Percentiles rank a stretch among this genome's conserved stretches.
Evolutionary conservation across 495 filamentous ascomycete genomes (phyloP).

Genomic region (Neurospora pannonica): DNA sequence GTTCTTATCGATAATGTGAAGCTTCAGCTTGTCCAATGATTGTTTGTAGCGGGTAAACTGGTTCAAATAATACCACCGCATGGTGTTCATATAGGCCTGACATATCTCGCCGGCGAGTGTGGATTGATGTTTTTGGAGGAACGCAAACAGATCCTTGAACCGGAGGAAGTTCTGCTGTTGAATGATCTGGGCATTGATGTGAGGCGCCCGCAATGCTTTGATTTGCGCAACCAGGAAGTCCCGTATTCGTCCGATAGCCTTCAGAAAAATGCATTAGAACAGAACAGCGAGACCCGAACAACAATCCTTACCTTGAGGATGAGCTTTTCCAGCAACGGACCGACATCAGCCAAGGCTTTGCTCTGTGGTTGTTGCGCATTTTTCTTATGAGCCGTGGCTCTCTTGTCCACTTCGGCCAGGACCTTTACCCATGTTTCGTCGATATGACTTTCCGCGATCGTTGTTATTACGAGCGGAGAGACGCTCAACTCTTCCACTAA

Average conservation of each 20-base stretch:
- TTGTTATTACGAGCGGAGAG: constrained; percentile 68
- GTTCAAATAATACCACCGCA: constrained; percentile 95
- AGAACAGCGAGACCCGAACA: background rate
- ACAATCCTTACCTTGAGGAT: constrained; percentile 57
- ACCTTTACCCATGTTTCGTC: constrained; percentile 86
- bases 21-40: constrained; percentile 71
- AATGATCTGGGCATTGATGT: constrained; percentile 91
- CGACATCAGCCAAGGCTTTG: constrained; percentile 73
- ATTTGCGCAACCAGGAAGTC: constrained; percentile 92
- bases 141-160: constrained; percentile 79
- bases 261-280: constrained; percentile 1
- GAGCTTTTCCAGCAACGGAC: constrained; percentile 73
- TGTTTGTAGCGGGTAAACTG: constrained; percentile 84
- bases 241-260: constrained; percentile 87
- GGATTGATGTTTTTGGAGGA: constrained; percentile 69
- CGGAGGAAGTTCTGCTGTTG: constrained; percentile 82
- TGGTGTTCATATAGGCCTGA: constrained; percentile 94
- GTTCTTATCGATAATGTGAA: constrained; percentile 73
- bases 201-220: constrained; percentile 82
- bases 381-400: constrained; percentile 60
- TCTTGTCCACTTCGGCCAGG: constrained; percentile 73
- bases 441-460: constrained; percentile 78
- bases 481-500: constrained; percentile 87
- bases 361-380: constrained; percentile 48
- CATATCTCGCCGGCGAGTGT: constrained; percentile 76